phyloP scores from a whole-genome alignment of 2,329 filamentous ascomycete species.

The Metarhizium rileyi region DNA sequence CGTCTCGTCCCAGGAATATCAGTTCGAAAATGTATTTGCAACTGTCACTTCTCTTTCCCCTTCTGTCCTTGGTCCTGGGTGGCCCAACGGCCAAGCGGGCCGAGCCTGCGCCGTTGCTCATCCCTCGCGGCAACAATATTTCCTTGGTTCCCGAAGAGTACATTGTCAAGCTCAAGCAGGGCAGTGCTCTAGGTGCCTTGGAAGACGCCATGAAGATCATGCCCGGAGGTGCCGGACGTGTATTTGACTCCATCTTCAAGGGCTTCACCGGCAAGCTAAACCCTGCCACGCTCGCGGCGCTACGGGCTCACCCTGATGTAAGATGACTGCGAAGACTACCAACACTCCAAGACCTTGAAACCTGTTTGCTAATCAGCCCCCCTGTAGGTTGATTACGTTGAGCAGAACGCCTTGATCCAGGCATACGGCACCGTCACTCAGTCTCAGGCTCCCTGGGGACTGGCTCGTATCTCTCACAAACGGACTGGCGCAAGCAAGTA shows the following conservation, averaged over 20 bases:
- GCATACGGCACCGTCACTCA: conserved; percentile 17
- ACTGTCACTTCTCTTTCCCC: conserved; percentile 16
- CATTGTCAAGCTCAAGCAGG: conserved; percentile 18
- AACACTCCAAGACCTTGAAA: background rate
- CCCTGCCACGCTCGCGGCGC: conserved; percentile 6
- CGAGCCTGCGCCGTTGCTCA: conserved; percentile 17
- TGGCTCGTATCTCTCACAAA: conserved; percentile 24
- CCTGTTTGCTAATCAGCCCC: background rate
- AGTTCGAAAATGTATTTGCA: background rate
- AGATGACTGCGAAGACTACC: conserved; percentile 3
- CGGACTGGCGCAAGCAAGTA: conserved; percentile 16
- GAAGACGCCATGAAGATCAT: conserved; percentile 10
- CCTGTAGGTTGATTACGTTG: conserved; percentile 23
- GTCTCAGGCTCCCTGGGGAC: conserved; percentile 25
- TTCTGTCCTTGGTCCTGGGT: conserved; percentile 21
- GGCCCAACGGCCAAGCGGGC: conserved; percentile 16
- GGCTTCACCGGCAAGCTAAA: conserved; percentile 16
- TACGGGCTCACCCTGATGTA: conserved; percentile 15
- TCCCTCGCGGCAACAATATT: conserved; percentile 4
- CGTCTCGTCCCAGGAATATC: background rate
- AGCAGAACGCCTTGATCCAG: conserved; percentile 21
- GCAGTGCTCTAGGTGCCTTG: conserved; percentile 5
- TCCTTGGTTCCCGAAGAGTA: conserved; percentile 15
- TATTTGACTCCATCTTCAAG: conserved; percentile 14
- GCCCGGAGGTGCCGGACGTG: conserved; percentile 12